Evolutionary conservation across 768 basidiomycete genomes (phyloP), one percentile per base, ranked within the genome.

Genomic region (Serendipita sp.): DNA sequence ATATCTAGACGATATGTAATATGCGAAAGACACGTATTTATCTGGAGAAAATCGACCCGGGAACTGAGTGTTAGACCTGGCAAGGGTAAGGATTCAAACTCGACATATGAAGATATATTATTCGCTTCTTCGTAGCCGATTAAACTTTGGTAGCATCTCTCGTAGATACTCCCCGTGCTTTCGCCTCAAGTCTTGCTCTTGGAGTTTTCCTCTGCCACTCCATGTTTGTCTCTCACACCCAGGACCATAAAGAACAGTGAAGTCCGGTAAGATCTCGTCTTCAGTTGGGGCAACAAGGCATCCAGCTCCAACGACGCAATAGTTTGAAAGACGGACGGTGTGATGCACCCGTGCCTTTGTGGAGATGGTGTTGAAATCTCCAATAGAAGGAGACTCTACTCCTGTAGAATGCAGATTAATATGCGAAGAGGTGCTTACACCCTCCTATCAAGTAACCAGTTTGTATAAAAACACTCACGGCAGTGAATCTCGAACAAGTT

Each of bases 401-500:
- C 91, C 92, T 96, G 70, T 32, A 13, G 5, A 65, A 13, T 34
- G 44, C 47, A 15, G 36, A 16, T 44, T 36, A 41, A 11, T 3
- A 66, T 23, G 7, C 23, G 44, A 45, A 7, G 34, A 23, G 23
- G 23, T 28, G 11, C 23, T 32, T 44, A 38, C 28, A 18, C 15
- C 65, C 4, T 60, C 32, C 63, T 23, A 23, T 23, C 23, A 23
- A 23, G 23, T 23, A 23, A 23, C 23, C 23, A 67, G 46, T 64
- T 48, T 18, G 28, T 30, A 46, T 36, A 41, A 44, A 47, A 35
- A 44, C 16, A 84, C 89, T 67, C 71, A 95, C 95, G 86, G 73
- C 87, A 91, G 23, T 89, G 90, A 63, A 96, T 91, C 75, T 96
- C 91, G 70, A 99, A 95, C 65, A 93, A 77, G 73, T 97, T 97